Conservation (phyloP, 2,329 filamentous ascomycete species). For the Talaromyces albobiverticillius region DNA sequence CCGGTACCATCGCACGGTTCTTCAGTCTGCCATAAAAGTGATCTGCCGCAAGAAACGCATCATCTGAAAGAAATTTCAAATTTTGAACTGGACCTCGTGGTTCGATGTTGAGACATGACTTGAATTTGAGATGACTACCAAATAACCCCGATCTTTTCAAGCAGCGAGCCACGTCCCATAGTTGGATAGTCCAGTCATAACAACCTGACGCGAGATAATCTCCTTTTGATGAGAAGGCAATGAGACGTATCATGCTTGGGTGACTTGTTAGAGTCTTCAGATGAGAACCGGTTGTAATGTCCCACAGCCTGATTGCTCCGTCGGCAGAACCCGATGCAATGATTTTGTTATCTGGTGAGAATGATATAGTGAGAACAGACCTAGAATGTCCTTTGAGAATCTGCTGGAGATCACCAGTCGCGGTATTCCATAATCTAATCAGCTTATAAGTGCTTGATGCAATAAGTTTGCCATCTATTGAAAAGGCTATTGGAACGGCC, state of each 20-base stretch:
- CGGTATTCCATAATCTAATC: not conserved
- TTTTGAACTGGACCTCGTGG: too few species aligned
- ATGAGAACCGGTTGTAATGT: slow-evolving; percentile 15
- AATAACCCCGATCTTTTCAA: too few species aligned
- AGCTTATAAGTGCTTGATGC: not conserved
- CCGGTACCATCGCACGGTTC: too few species aligned
- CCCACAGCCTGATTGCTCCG: slow-evolving; percentile 41
- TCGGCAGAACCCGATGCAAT: slow-evolving; percentile 16
- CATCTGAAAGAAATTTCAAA: too few species aligned
- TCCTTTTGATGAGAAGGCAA: too few species aligned
- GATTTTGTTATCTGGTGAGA: slow-evolving; percentile 3
- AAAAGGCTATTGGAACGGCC: not conserved
- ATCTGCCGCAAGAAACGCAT: not conserved
- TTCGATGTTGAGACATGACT: too few species aligned
- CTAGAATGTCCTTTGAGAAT: not conserved
- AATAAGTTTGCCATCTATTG: not conserved
- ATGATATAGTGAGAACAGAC: not conserved
- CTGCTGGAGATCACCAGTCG: not conserved
- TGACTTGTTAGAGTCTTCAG: too few species aligned
- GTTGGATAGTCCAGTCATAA: too few species aligned
- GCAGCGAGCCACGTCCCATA: too few species aligned
- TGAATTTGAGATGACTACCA: too few species aligned
- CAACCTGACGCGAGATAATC: not conserved
- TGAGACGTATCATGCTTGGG: too few species aligned
- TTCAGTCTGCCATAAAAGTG: not conserved